Conservation (phyloP, 768 basidiomycete genomes). For the Arthromyces matolae region DNA sequence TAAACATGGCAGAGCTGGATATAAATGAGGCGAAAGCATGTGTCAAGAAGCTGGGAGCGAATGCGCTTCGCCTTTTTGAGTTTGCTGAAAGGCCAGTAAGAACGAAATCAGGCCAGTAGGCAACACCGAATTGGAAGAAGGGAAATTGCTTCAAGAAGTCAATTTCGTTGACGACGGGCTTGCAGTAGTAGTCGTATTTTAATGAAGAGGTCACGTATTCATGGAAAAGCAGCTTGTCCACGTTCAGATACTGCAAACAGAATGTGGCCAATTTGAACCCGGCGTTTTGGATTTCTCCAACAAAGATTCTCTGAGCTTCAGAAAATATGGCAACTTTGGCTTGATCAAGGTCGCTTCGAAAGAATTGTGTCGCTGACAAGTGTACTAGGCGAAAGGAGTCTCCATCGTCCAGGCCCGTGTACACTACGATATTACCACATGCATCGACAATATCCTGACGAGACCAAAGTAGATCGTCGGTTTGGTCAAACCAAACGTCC, state of each 20-base stretch:
- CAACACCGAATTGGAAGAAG: constrained; percentile 1
- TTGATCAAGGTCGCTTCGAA: neutral
- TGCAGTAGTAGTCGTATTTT: neutral
- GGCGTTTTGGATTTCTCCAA: neutral
- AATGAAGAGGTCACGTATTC: neutral
- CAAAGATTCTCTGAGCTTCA: neutral
- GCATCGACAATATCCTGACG: constrained; percentile 10
- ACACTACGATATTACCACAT: constrained; percentile 7
- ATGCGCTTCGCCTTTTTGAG: too few species aligned
- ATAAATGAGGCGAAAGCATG: too few species aligned
- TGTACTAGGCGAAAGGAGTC: constrained; percentile 6
- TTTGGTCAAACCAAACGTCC: constrained; percentile 1
- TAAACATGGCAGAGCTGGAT: too few species aligned
- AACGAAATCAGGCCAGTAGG: neutral
- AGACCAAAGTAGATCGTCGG: constrained; percentile 6
- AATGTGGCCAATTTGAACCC: neutral
- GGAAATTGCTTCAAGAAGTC: neutral
- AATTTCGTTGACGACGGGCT: neutral
- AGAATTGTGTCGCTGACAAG: constrained; percentile 5
- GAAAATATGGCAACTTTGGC: neutral
- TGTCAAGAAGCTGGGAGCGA: too few species aligned
- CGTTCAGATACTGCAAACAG: constrained; percentile 3
- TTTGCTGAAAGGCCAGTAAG: neutral
- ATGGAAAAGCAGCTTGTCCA: neutral
- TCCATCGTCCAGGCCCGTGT: neutral